Percentiles rank a stretch among this genome's conserved stretches.
Evolutionary conservation across 345 rosid species (phyloP).

Genomic region (Camelina neglecta): DNA sequence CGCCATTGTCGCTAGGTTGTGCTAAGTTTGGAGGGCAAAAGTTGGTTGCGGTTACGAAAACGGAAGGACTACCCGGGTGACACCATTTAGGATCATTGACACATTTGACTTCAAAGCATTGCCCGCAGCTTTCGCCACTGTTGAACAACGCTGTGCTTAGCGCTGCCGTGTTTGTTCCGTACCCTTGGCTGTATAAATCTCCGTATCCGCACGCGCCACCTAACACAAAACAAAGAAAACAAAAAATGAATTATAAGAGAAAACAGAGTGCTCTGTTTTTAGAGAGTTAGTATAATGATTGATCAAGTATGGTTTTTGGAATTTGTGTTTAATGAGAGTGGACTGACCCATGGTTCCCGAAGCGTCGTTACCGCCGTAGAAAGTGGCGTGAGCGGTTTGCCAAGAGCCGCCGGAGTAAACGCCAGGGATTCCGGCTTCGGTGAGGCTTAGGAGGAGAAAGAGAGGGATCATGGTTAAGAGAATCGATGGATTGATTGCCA

Average conservation of each 20-base stretch:
- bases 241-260: too few species aligned
- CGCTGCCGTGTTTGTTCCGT: slow-evolving; percentile 81
- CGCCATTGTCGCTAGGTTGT: slow-evolving; percentile 65
- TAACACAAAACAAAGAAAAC: slow-evolving; percentile 1
- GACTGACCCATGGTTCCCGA: slow-evolving; percentile 87
- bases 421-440: slow-evolving; percentile 64
- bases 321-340: neutral
- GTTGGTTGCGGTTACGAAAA: slow-evolving; percentile 72
- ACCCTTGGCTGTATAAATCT: slow-evolving; percentile 72
- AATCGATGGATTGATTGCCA: slow-evolving; percentile 17
- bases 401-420: slow-evolving; percentile 62
- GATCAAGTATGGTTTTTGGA: neutral
- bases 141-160: slow-evolving; percentile 76
- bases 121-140: slow-evolving; percentile 67
- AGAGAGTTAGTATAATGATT: neutral
- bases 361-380: slow-evolving; percentile 89
- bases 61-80: slow-evolving; percentile 67
- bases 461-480: slow-evolving; percentile 32
- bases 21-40: slow-evolving; percentile 69
- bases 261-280: slow-evolving; percentile 37
- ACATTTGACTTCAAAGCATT: slow-evolving; percentile 78
- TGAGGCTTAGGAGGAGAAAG: slow-evolving; percentile 41
- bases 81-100: slow-evolving; percentile 68
- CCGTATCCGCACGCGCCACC: slow-evolving; percentile 86
- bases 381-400: slow-evolving; percentile 93